A percentile compares a stretch with the other conserved stretches of the same genome.
Evolutionary conservation across 139 green algal genomes (phyloP).

Genomic region (Parachlorella kessleri): DNA sequence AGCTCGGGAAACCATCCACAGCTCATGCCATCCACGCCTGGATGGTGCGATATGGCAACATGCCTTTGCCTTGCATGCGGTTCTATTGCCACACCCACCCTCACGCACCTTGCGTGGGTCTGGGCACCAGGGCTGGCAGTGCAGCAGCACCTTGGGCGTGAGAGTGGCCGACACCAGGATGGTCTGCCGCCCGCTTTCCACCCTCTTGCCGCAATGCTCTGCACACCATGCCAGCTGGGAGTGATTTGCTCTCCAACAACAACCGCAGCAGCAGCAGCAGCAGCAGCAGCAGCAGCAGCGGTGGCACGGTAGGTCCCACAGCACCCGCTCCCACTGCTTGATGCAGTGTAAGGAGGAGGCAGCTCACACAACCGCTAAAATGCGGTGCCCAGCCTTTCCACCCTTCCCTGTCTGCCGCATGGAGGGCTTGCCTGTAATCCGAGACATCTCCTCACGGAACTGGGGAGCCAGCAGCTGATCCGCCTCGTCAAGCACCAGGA

Average conservation of each 20-base stretch:
- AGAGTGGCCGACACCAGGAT: conserved; percentile 86
- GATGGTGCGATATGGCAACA: no score
- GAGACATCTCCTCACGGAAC: conserved; percentile 82
- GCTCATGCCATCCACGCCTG: no score
- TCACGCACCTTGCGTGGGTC: conserved; percentile 32
- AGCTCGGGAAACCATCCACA: no score
- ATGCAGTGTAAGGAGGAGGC: no score
- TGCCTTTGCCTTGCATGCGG: no score
- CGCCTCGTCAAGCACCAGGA: conserved; percentile 78
- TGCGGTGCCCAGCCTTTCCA: not conserved
- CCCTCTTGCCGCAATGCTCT: conserved; percentile 67
- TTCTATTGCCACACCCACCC: no score
- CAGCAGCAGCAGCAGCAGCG: no score
- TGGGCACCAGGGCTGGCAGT: conserved; percentile 62
- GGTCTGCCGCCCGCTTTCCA: conserved; percentile 57
- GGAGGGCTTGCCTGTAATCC: conserved; percentile 49
- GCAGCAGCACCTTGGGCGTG: conserved; percentile 56
- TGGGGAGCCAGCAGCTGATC: conserved; percentile 88
- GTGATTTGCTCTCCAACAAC: no score
- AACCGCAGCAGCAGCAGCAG: no score
- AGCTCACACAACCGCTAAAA: no score
- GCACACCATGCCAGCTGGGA: not conserved
- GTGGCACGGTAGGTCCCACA: no score
- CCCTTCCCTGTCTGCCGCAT: not conserved
- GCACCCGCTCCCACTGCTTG: no score